phyloP scores from a whole-genome alignment of 2,329 filamentous ascomycete genomes.

The Talaromyces sp. region DNA sequence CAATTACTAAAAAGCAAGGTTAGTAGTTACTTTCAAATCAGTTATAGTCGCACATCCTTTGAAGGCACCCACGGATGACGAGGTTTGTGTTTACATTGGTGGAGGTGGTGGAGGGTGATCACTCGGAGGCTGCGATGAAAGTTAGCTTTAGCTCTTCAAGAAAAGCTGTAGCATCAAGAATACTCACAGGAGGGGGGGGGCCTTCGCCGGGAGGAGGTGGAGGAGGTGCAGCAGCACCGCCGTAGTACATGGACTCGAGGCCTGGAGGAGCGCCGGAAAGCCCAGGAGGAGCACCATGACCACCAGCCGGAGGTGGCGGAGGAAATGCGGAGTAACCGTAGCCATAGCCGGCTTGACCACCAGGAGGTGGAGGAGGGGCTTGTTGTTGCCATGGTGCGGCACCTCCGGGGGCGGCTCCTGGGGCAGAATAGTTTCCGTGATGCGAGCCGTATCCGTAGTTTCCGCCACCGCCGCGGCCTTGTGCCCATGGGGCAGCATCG shows the following conservation, averaged over 20 bases:
- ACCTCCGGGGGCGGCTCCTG: slow-evolving; percentile 41
- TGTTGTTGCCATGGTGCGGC: slow-evolving; percentile 63
- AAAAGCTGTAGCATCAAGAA: slow-evolving; percentile 2
- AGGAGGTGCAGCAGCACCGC: slow-evolving; percentile 35
- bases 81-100: slow-evolving; percentile 27
- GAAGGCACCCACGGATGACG: not conserved
- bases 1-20: slow-evolving; percentile 7
- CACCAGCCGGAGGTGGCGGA: slow-evolving; percentile 40
- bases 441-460: slow-evolving; percentile 42
- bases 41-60: not conserved
- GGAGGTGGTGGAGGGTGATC: slow-evolving; percentile 62
- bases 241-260: slow-evolving; percentile 39
- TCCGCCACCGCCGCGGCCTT: slow-evolving; percentile 45
- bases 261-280: slow-evolving; percentile 43
- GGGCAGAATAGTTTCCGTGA: slow-evolving; percentile 38
- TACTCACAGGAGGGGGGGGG: slow-evolving; percentile 41
- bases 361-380: slow-evolving; percentile 39
- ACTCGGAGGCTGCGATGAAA: slow-evolving; percentile 43
- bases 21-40: slow-evolving; percentile 13
- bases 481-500: slow-evolving; percentile 36
- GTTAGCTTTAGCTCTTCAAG: slow-evolving; percentile 21
- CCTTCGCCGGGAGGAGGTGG: slow-evolving; percentile 42
- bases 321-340: slow-evolving; percentile 54
- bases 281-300: slow-evolving; percentile 52
- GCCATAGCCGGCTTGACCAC: slow-evolving; percentile 50